phyloP scores from a whole-genome alignment of 495 filamentous ascomycete species.

The Hyaloscypha hepaticicola region DNA sequence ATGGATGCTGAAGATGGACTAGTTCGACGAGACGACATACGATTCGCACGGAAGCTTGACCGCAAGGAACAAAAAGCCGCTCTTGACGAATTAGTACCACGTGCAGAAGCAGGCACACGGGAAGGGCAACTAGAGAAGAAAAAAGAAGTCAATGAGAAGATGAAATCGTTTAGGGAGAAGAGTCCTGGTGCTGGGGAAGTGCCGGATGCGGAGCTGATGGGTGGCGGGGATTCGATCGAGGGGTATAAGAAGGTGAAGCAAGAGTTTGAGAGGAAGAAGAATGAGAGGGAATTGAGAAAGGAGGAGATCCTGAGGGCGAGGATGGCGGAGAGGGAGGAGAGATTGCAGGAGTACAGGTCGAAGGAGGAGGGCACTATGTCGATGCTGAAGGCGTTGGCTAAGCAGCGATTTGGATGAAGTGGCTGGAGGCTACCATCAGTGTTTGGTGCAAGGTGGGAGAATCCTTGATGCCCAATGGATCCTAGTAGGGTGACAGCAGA shows the following conservation, averaged over 20 bases:
- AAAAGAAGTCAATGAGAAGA: conserved; percentile 52
- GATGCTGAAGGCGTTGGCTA: conserved; percentile 62
- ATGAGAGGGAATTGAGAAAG: conserved; percentile 62
- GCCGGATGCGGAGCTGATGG: conserved; percentile 60
- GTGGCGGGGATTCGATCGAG: conserved; percentile 54
- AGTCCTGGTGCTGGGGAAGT: conserved; percentile 58
- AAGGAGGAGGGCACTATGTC: conserved; percentile 69
- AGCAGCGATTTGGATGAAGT: conserved; percentile 52
- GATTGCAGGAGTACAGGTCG: conserved; percentile 50
- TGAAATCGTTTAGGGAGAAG: conserved; percentile 59
- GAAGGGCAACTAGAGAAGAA: conserved; percentile 89
- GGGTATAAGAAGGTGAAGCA: conserved; percentile 56
- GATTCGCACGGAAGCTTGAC: conserved; percentile 60
- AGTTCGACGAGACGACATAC: conserved; percentile 52
- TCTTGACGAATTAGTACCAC: conserved; percentile 78
- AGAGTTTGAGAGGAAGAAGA: conserved; percentile 56
- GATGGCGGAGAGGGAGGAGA: conserved; percentile 62
- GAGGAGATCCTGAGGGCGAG: conserved; percentile 62
- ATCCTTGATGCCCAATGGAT: background rate
- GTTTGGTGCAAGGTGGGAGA: background rate
- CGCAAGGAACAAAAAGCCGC: conserved; percentile 56
- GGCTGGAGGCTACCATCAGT: background rate
- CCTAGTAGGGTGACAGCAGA: background rate
- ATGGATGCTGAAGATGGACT: conserved; percentile 51
- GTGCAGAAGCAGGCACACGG: conserved; percentile 79